Evolutionary conservation across 208 protist genomes (phyloP).

Genomic region (Giardia duodenalis): DNA sequence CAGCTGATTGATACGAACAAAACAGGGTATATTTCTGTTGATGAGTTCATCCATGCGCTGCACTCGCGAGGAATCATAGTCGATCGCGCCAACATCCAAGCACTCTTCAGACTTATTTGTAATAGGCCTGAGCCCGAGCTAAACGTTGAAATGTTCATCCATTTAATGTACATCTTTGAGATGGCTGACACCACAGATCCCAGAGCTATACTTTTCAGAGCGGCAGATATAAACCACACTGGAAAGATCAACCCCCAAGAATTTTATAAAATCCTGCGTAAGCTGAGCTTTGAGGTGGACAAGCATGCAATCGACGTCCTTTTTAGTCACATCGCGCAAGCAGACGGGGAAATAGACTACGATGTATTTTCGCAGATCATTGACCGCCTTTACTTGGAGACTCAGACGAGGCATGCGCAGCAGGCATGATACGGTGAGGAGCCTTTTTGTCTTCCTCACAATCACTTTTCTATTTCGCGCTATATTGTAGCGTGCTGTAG

Average conservation of each 20-base stretch:
- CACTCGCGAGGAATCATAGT: neutral
- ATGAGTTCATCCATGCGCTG: neutral
- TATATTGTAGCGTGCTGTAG: too few species aligned
- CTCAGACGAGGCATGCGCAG: neutral
- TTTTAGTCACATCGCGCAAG: neutral
- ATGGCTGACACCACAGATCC: neutral
- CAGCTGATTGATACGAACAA: neutral
- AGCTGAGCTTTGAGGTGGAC: neutral
- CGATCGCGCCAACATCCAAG: neutral
- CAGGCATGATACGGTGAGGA: neutral
- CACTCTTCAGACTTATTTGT: neutral
- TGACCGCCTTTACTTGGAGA: neutral
- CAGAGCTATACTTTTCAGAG: neutral
- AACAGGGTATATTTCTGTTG: neutral
- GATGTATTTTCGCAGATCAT: neutral
- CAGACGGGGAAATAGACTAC: neutral
- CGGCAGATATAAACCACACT: neutral
- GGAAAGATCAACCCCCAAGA: neutral
- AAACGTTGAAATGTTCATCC: neutral
- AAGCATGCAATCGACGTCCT: neutral
- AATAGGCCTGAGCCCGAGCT: neutral
- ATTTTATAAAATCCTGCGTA: neutral
- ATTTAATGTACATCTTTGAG: neutral
- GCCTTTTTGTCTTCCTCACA: too few species aligned
- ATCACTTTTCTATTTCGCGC: too few species aligned